phyloP scores from a whole-genome alignment of 768 basidiomycete species.

The Leccinum broughii region DNA sequence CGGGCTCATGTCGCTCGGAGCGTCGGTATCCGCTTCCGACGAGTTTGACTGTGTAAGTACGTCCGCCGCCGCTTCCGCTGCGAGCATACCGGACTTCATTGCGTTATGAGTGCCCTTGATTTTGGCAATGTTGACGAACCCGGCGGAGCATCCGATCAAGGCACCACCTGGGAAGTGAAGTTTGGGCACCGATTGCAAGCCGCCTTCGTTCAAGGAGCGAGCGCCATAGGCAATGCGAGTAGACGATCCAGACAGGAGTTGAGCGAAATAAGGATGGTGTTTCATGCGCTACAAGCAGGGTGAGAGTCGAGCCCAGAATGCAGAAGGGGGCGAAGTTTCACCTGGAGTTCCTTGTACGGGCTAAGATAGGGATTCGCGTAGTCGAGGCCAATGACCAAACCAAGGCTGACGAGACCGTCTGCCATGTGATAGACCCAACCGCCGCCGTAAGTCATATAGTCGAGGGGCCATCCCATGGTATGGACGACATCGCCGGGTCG shows the following conservation, averaged over 20 bases:
- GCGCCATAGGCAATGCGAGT: conserved; percentile 90
- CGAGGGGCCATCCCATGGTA: conserved; percentile 92
- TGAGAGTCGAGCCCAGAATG: conserved; percentile 5
- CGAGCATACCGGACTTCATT: conserved; percentile 98
- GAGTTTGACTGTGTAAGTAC: conserved; percentile 42
- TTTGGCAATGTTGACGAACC: conserved; percentile 94
- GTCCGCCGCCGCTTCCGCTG: conserved; percentile 83
- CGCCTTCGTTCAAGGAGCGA: conserved; percentile 89
- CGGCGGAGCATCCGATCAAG: conserved; percentile 91
- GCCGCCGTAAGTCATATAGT: conserved; percentile 76
- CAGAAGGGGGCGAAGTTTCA: conserved; percentile 32
- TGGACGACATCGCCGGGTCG: conserved; percentile 81
- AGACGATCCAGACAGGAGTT: conserved; percentile 70
- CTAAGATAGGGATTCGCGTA: conserved; percentile 92
- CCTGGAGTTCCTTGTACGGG: conserved; percentile 93
- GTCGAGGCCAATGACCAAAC: conserved; percentile 91
- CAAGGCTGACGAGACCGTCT: conserved; percentile 84
- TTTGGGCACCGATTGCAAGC: conserved; percentile 86
- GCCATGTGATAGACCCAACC: conserved; percentile 97
- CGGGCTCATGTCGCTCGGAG: conserved; percentile 59
- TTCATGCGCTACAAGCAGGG: conserved; percentile 69
- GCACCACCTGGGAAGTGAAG: conserved; percentile 93
- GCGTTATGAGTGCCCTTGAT: conserved; percentile 99
- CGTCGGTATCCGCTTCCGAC: background rate
- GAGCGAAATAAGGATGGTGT: conserved; percentile 89